A percentile compares a stretch with the other conserved stretches of the same genome.
phyloP scores from a whole-genome alignment of 176 grass and related monocot genomes.

The Otatea glauca region DNA sequence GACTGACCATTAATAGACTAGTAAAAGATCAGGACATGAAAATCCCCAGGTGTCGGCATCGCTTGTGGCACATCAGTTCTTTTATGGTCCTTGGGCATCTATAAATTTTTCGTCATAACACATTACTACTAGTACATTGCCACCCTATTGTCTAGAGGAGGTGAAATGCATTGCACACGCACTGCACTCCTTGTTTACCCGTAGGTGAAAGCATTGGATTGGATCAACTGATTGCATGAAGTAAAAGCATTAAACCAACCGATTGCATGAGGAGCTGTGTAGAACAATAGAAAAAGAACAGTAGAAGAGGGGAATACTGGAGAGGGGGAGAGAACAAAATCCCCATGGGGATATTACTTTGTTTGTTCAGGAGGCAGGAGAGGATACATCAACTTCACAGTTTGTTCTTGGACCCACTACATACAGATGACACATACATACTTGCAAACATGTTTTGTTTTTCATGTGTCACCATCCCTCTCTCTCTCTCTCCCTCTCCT shows the following conservation, averaged over 20 bases:
- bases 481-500: constrained; percentile 33
- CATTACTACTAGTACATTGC: not conserved
- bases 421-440: constrained; percentile 47
- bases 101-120: constrained; percentile 15
- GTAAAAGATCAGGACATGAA: constrained; percentile 66
- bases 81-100: constrained; percentile 45
- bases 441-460: constrained; percentile 50
- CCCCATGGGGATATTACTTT: constrained; percentile 44
- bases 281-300: not conserved
- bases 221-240: constrained; percentile 15
- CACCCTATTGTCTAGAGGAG: constrained; percentile 11
- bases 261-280: constrained; percentile 17
- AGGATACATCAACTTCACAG: constrained; percentile 46
- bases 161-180: constrained; percentile 27
- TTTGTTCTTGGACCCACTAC: constrained; percentile 52
- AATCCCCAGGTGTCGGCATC: constrained; percentile 71
- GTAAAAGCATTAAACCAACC: constrained; percentile 15
- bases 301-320: not conserved
- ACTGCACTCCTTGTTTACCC: constrained; percentile 22
- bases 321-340: constrained; percentile 43
- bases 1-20: constrained; percentile 55
- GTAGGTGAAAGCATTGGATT: constrained; percentile 37
- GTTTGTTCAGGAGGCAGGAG: constrained; percentile 38
- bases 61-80: constrained; percentile 46
- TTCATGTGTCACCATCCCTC: constrained; percentile 47